A percentile compares a stretch with the other conserved stretches of the same genome.
Conservation (phyloP, 1,284 basidiomycete genomes). For the Schizophyllum commune region DNA sequence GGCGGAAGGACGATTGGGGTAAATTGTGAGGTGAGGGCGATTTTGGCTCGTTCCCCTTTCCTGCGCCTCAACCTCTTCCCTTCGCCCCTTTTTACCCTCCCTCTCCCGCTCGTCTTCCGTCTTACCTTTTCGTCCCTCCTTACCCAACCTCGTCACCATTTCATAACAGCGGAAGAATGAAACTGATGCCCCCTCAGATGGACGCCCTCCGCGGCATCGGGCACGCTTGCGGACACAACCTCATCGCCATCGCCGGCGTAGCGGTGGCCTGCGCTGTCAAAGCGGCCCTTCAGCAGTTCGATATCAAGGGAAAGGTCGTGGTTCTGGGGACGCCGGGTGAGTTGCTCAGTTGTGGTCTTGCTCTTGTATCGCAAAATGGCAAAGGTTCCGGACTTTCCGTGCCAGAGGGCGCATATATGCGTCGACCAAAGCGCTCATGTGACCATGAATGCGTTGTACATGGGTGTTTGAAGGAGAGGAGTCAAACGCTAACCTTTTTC, state of each 20-base stretch:
- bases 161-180: too few species aligned
- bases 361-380: not conserved
- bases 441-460: too few species aligned
- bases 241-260: constrained; percentile 69
- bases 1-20: constrained; percentile 57
- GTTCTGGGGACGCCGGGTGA: constrained; percentile 70
- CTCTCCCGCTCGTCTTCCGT: too few species aligned
- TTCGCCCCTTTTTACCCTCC: constrained; percentile 11
- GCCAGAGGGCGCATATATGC: too few species aligned
- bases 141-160: too few species aligned
- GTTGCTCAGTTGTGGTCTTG: constrained; percentile 2
- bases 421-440: too few species aligned
- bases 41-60: constrained; percentile 18
- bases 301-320: constrained; percentile 57
- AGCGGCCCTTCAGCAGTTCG: constrained; percentile 46
- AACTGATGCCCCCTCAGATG: too few species aligned
- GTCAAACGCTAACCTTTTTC: not conserved
- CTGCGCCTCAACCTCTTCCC: too few species aligned
- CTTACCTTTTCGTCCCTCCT: too few species aligned
- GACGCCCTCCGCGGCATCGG: constrained; percentile 57
- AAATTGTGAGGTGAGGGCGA: constrained; percentile 52
- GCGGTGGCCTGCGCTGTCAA: constrained; percentile 59
- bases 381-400: not conserved
- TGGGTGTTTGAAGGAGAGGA: not conserved
- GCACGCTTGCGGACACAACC: constrained; percentile 74